Evolutionary conservation across 2,329 filamentous ascomycete genomes (phyloP), one percentile per base, ranked within the genome.

Genomic region (Ascochyta lentis): DNA sequence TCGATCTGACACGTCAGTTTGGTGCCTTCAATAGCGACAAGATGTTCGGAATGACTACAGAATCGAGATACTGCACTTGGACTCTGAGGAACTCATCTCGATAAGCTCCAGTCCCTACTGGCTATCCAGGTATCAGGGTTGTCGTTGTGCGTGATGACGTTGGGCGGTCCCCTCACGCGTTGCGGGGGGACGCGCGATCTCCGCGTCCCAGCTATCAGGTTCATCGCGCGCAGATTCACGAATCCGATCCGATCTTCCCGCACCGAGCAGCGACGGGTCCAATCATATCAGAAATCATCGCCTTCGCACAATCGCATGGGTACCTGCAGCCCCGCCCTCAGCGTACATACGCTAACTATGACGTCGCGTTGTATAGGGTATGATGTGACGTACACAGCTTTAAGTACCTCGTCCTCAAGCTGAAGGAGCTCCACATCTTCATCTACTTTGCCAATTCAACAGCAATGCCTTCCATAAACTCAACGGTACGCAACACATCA

Each of bases 391-490:
- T 46, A 27, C 9, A 19, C 9, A 35, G 26, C 29, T 50, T 56
- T 46, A 51, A 50, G 27, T 42, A 41, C 35, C 16, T 9, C 31
- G 24, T 12, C 2, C 22, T 22, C 42, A 41, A 53, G 27, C 22
- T 27, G 22, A 1, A 9, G 13, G 5, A 33, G n/a, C 26, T 35
- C 12, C 7, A 22, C 4, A 22, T 16, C 37, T 41, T 42, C 26
- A 31, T 5, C 3, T 0, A 38, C 9, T 16, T 19, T 1, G 16
- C 23, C 33, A 42, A 54, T 33, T 49, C 13, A 33, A 8, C 16
- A 51, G 24, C 22, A 7, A 64, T 63, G 61, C 50, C 59, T 44
- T 59, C 61, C 3, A 19, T 63, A 24, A 63, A 60, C 29, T 58
- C 62, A 38, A 40, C 62, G 5, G 60, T 61, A 55, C 45, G 60